Evolutionary conservation across 2,329 filamentous ascomycete species (phyloP).

Genomic region (Huntiella bhutanensis): DNA sequence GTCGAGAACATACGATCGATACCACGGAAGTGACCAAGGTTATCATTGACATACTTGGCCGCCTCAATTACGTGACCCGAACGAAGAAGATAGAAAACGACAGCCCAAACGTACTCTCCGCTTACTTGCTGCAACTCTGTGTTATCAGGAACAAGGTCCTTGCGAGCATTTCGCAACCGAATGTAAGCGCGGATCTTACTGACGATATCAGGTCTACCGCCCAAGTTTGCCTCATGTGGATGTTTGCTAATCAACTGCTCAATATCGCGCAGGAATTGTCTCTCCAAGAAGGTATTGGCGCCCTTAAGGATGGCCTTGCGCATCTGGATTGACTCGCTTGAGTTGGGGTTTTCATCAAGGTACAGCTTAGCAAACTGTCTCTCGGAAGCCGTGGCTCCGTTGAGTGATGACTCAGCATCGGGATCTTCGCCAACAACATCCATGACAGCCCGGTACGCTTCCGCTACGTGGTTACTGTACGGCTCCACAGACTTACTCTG

Average conservation of each 20-base stretch:
- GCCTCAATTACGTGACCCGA: constrained; percentile 73
- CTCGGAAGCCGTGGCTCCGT: constrained; percentile 49
- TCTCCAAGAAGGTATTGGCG: constrained; percentile 62
- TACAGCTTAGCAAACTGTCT: constrained; percentile 62
- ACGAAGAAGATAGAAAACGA: constrained; percentile 80
- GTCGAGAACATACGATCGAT: constrained; percentile 79
- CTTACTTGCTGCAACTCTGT: constrained; percentile 61
- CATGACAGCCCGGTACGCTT: constrained; percentile 67
- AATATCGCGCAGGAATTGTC: constrained; percentile 59
- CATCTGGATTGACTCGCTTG: constrained; percentile 42
- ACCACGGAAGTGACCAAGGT: constrained; percentile 64
- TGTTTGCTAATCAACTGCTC: constrained; percentile 64
- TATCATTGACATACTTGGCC: constrained; percentile 64
- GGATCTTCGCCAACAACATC: constrained; percentile 58
- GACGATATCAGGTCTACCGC: constrained; percentile 69
- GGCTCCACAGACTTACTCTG: constrained; percentile 52
- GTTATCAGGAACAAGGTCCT: constrained; percentile 68
- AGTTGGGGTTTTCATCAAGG: constrained; percentile 52
- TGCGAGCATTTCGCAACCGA: constrained; percentile 57
- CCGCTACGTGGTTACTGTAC: constrained; percentile 54
- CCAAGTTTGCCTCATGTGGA: constrained; percentile 72
- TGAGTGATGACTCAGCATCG: constrained; percentile 36
- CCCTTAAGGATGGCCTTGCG: constrained; percentile 66
- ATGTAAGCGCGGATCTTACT: constrained; percentile 91
- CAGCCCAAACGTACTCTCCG: constrained; percentile 78